Evolutionary conservation across 2,329 filamentous ascomycete genomes (phyloP), one percentile per base, ranked within the genome.

Genomic region (Microdochium trichocladiopsis): DNA sequence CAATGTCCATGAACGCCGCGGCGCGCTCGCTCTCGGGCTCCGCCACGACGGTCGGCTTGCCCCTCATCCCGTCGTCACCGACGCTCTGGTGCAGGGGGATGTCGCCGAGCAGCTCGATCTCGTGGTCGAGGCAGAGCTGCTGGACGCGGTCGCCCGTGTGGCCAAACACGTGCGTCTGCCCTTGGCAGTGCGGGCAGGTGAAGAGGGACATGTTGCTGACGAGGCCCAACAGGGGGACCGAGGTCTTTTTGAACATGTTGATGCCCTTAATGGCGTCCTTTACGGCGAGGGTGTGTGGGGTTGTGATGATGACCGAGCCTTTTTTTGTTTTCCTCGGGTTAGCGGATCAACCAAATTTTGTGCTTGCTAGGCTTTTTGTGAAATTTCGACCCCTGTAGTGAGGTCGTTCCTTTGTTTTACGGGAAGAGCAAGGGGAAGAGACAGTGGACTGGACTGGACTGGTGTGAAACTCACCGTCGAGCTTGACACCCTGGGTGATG

Each of bases 161-260:
- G 2, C 88, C 87, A 64, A 95, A 94, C 22, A 96, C 84, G 55
- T 82, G 83, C 3, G 86, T 89, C 58, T 85, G 77, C n/a, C 82
- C 77, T 5, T 82, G 77, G 62, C 92, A 96, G 58, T 86, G 80
- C 1, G 89, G 89, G 60, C 91, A 95, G 3, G 78, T 81, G 65
- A 95, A 95, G 36, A 90, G 77, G 8, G 86, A 86, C 91, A 96
- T 96, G 64, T 96, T 96, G 66, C 94, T 87, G 18, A 99, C 86
- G 70, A 97, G 83, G 2, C 94, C 94, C 2, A 97, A 74, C 31
- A 94, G 79, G 49, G 88, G 85, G 5, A 95, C 83, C 52, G 87
- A 75, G 61, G 95, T 88, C 62, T 90, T 93, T 60, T 85, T 83
- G 71, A 97, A 97, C 83, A 99, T 91, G 61, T 90, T 88, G 57